phyloP scores from a whole-genome alignment of 2,329 filamentous ascomycete species.

The Aspergillus sp. region DNA sequence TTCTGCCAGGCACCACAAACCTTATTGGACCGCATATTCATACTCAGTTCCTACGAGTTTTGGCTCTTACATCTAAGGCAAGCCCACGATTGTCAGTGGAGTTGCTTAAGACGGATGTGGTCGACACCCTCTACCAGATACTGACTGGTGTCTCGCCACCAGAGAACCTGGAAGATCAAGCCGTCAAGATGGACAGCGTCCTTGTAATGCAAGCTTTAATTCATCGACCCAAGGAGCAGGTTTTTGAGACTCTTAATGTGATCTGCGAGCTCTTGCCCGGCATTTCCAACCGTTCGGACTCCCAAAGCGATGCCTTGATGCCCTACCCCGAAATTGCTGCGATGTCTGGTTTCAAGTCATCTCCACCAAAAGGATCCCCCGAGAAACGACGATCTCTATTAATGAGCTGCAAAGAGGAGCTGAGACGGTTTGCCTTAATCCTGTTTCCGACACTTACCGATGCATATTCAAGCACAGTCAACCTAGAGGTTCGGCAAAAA shows the following conservation, averaged over 20 bases:
- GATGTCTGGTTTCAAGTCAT: conserved; percentile 33
- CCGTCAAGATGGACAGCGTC: conserved; percentile 82
- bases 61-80: conserved; percentile 85
- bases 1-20: conserved; percentile 93
- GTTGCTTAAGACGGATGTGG: conserved; percentile 92
- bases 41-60: conserved; percentile 89
- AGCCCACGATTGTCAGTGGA: conserved; percentile 86
- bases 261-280: conserved; percentile 90
- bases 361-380: conserved; percentile 54
- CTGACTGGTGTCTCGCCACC: conserved; percentile 93
- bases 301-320: conserved; percentile 51
- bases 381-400: conserved; percentile 82
- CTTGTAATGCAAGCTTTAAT: conserved; percentile 98
- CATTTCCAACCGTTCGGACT: conserved; percentile 58
- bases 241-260: conserved; percentile 95
- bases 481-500: conserved; percentile 89
- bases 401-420: conserved; percentile 77
- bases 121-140: conserved; percentile 97
- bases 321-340: conserved; percentile 50
- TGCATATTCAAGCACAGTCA: conserved; percentile 96
- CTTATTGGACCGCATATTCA: conserved; percentile 92
- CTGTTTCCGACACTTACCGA: conserved; percentile 93
- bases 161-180: conserved; percentile 57
- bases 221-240: conserved; percentile 90
- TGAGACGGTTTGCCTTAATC: conserved; percentile 89